These are phyloP conservation scores for Brassica incana DNA, from an alignment of 345 rosid genomes.

Conservation along the genomic window DNA sequence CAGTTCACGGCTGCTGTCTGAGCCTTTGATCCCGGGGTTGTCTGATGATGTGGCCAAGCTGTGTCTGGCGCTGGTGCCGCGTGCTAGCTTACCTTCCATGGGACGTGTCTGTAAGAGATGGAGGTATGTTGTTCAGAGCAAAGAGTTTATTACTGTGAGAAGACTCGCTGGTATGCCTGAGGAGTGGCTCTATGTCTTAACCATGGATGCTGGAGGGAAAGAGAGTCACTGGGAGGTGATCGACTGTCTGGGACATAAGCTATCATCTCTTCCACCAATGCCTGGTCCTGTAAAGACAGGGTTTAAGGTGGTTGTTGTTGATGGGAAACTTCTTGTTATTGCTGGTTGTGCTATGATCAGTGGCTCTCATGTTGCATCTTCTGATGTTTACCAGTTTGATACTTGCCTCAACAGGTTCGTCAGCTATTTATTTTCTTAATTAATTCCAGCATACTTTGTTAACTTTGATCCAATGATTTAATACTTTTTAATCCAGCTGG, in stretches of 20 bases:
- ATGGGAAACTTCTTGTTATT: constrained; percentile 76
- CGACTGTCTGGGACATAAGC: constrained; percentile 43
- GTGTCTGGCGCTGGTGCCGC: constrained; percentile 87
- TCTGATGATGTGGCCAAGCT: constrained; percentile 85
- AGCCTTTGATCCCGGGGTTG: constrained; percentile 72
- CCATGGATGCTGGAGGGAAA: constrained; percentile 60
- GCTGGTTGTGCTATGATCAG: constrained; percentile 63
- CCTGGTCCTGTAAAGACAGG: constrained; percentile 70
- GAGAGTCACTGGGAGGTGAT: constrained; percentile 87
- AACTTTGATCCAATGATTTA: not conserved
- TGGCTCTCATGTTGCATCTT: constrained; percentile 54
- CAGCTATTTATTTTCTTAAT: constrained; percentile 15
- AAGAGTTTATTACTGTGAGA: constrained; percentile 69
- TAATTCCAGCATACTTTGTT: not conserved
- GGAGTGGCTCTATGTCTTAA: constrained; percentile 81
- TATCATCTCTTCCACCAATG: constrained; percentile 66
- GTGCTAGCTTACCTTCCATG: constrained; percentile 63
- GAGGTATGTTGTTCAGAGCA: constrained; percentile 77
- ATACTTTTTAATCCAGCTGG: constrained; percentile 54
- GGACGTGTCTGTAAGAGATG: constrained; percentile 84
- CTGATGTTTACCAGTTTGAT: constrained; percentile 70
- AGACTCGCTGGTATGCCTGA: constrained; percentile 71
- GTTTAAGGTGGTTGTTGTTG: constrained; percentile 65
- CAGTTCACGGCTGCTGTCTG: constrained; percentile 39
- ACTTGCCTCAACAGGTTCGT: constrained; percentile 81